phyloP scores from a whole-genome alignment of 73 alveolate species.

The Tetrahymena borealis region DNA sequence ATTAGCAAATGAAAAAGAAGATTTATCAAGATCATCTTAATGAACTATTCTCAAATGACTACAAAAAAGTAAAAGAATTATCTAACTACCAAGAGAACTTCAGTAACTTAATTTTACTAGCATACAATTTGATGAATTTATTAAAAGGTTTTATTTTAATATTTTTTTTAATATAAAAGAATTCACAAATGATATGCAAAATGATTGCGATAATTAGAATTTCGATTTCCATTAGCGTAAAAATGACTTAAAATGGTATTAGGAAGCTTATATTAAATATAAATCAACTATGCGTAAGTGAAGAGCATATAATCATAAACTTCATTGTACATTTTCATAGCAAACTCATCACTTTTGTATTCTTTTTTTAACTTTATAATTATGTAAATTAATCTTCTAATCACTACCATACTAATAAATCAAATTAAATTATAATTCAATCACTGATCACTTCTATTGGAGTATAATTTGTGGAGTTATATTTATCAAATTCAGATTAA shows the following conservation, averaged over 20 bases:
- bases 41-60: slow-evolving; percentile 14
- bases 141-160: too few species aligned
- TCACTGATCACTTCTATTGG: neutral
- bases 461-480: neutral
- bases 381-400: too few species aligned
- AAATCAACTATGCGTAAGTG: slow-evolving; percentile 37
- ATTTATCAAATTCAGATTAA: neutral
- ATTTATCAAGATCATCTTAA: slow-evolving; percentile 38
- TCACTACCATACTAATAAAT: too few species aligned
- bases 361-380: too few species aligned
- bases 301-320: neutral
- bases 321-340: too few species aligned
- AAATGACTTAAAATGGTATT: slow-evolving; percentile 33
- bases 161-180: slow-evolving; percentile 10
- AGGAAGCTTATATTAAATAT: slow-evolving; percentile 31
- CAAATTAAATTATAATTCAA: neutral
- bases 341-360: too few species aligned
- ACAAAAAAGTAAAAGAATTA: neutral
- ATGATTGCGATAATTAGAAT: slow-evolving; percentile 39
- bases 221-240: slow-evolving; percentile 33
- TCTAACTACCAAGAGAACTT: slow-evolving; percentile 16
- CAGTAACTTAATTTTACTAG: neutral
- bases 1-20: slow-evolving; percentile 27
- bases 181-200: slow-evolving; percentile 34
- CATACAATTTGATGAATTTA: too few species aligned